Base-by-base conservation (phyloP, 139 green algal species). In the Chlorella ohadii region DNA sequence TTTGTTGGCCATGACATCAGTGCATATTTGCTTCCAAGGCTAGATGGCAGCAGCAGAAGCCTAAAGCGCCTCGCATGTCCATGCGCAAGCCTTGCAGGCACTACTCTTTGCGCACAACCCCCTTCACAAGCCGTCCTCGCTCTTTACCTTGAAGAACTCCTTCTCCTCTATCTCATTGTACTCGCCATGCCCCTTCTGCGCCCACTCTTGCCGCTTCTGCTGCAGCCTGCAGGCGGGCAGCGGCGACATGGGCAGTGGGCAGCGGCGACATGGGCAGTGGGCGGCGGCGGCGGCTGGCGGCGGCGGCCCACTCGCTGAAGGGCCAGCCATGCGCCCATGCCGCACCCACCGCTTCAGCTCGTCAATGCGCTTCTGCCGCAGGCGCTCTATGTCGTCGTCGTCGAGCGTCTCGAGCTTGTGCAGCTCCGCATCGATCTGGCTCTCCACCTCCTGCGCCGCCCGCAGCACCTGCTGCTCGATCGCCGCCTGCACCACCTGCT, bases 401-500 rank as follows among this genome's bases (percentile, higher is more conserved):
- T 92, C 89, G n/a, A 99, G 78, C 75, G 98, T 98, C 47, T 98
- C 93, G 9, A 99, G 84, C 39, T 89, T 87, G 36, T 97, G 91
- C 59, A 99, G 87, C 86, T 98, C 76, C 4, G 86, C 68, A 85
- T 99, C 96, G 0, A 99, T 67, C 72, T 97, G 90, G n/a, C 95
- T 87, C 78, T 99, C 96, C 39, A 98, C 81, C 44, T 92, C 82
- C 36, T 93, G 83, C 27, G 94, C 96, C 22, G 95, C 91, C 20
- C 87, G 78, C 57, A 90, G 47, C 44, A 87, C 82, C 39, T 85
- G 81, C 81, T 89, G 81, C 63, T 86, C 78, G 31, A 85, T 72
- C 16, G 66, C 5, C 9, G 70, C 55, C 34, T 86, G 72, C 36
- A 85, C 68, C 15, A 34, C 44, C 63, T 61, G 39, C 36, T 56